These are phyloP conservation scores for Phytophthora hybrid DNA, from an alignment of 352 stramenopile genomes.

Conservation along the genomic window DNA sequence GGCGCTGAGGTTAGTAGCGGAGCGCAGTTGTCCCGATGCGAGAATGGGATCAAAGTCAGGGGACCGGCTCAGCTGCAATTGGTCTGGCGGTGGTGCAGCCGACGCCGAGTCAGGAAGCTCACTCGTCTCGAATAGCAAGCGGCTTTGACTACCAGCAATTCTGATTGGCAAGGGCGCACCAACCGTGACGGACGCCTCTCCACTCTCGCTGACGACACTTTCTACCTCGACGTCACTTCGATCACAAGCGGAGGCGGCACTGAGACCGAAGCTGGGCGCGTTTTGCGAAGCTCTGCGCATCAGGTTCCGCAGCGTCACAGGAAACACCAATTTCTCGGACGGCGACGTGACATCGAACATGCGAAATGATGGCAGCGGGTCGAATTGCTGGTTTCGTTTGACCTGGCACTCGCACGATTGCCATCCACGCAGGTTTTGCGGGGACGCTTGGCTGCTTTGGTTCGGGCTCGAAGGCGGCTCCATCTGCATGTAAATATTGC, in stretches of 20 bases:
- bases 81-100: conserved; percentile 29
- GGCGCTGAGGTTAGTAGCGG: conserved; percentile 40
- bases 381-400: conserved; percentile 54
- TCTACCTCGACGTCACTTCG: conserved; percentile 11
- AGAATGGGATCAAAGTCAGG: conserved; percentile 53
- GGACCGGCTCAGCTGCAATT: conserved; percentile 57
- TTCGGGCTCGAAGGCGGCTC: neutral
- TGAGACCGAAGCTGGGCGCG: conserved; percentile 5
- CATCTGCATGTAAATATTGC: conserved; percentile 3
- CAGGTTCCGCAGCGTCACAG: conserved; percentile 60
- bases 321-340: conserved; percentile 58
- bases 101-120: conserved; percentile 32
- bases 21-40: conserved; percentile 31
- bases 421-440: conserved; percentile 22
- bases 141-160: conserved; percentile 15
- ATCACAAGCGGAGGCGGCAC: neutral
- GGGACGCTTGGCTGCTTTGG: conserved; percentile 9
- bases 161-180: conserved; percentile 13
- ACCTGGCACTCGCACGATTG: conserved; percentile 61
- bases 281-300: conserved; percentile 35
- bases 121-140: conserved; percentile 30
- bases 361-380: conserved; percentile 68
- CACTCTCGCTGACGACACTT: conserved; percentile 6
- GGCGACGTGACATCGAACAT: conserved; percentile 80
- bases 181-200: conserved; percentile 4